These are phyloP conservation scores for Cicer chorassanicum DNA, from an alignment of 306 rosid genomes.

Conservation along the genomic window DNA sequence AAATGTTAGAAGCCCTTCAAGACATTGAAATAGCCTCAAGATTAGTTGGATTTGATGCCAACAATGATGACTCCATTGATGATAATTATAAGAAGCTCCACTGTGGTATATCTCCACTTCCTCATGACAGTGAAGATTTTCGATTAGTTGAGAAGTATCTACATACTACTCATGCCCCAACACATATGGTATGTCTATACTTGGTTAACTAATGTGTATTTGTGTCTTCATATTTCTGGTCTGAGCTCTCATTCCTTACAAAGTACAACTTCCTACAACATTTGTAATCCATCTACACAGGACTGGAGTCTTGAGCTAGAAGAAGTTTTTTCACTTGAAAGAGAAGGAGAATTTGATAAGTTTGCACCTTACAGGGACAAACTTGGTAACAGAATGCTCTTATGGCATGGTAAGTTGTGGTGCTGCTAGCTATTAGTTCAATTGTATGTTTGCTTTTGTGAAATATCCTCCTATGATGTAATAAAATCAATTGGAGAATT, in stretches of 20 bases:
- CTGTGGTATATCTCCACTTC: constrained; percentile 77
- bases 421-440: constrained; percentile 9
- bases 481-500: constrained; percentile 17
- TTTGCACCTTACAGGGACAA: constrained; percentile 66
- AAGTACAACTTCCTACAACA: constrained; percentile 32
- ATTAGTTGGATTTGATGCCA: constrained; percentile 88
- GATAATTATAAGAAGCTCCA: constrained; percentile 87
- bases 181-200: constrained; percentile 74
- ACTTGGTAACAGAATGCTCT: constrained; percentile 89
- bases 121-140: constrained; percentile 88
- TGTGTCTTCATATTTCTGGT: constrained; percentile 6
- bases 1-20: constrained; percentile 99
- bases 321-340: constrained; percentile 91
- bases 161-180: constrained; percentile 91
- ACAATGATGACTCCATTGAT: constrained; percentile 79
- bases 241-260: constrained; percentile 19
- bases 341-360: constrained; percentile 83
- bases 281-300: constrained; percentile 53
- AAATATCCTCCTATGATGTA: constrained; percentile 30
- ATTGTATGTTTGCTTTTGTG: constrained; percentile 5
- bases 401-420: constrained; percentile 89
- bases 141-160: constrained; percentile 80
- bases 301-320: constrained; percentile 97
- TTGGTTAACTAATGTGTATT: constrained; percentile 5
- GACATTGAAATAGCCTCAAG: constrained; percentile 98